Percentiles rank a stretch among this genome's conserved stretches.
Conservation (phyloP, 768 basidiomycete genomes). For the Cystobasidium tubakii region DNA sequence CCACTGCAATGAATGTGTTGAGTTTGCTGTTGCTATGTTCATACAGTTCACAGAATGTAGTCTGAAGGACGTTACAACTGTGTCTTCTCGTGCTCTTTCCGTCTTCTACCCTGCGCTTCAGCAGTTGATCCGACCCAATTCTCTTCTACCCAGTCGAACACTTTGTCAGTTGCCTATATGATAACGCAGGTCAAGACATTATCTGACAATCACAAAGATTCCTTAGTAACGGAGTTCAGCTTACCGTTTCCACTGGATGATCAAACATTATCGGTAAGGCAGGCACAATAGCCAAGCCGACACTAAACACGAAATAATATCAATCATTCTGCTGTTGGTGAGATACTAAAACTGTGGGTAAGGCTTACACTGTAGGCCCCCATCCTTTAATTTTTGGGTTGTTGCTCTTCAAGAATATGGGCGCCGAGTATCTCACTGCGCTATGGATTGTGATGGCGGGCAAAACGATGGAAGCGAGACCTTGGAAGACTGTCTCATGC, state of each 20-base stretch:
- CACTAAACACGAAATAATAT: neutral
- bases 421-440: slow-evolving; percentile 65
- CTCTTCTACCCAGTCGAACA: slow-evolving; percentile 33
- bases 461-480: slow-evolving; percentile 72
- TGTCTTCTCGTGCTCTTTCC: slow-evolving; percentile 8
- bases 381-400: slow-evolving; percentile 57
- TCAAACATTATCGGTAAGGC: slow-evolving; percentile 35
- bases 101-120: slow-evolving; percentile 2
- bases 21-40: too few relatives aligned
- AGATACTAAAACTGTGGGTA: neutral
- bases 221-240: too few relatives aligned
- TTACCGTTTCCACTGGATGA: slow-evolving; percentile 29
- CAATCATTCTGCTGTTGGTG: too few relatives aligned
- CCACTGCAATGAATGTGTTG: too few relatives aligned
- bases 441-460: slow-evolving; percentile 82
- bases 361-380: slow-evolving; percentile 33
- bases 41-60: too few relatives aligned
- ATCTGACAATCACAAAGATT: too few relatives aligned
- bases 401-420: slow-evolving; percentile 56
- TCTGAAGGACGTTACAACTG: neutral
- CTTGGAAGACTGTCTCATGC: slow-evolving; percentile 59
- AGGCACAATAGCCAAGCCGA: slow-evolving; percentile 32
- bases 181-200: too few relatives aligned
- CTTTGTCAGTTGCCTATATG: neutral
- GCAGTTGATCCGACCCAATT: slow-evolving; percentile 25